These are phyloP conservation scores for Elsinoe necatrix DNA, from an alignment of 2,329 filamentous ascomycete species.

Conservation along the genomic window DNA sequence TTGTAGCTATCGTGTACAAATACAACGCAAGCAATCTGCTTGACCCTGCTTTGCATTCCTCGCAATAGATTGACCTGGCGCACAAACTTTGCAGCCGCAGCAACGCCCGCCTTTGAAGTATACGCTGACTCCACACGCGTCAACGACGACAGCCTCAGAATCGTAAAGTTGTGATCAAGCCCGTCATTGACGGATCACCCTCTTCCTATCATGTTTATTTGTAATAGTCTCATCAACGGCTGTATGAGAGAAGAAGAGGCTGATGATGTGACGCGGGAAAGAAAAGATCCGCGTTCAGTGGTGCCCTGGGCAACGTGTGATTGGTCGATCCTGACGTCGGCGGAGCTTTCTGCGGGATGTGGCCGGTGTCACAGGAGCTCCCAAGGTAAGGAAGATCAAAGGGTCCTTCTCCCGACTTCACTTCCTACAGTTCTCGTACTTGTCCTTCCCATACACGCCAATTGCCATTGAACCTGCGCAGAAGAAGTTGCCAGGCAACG, in stretches of 20 bases:
- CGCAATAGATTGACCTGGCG: not conserved
- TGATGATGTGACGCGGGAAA: not conserved
- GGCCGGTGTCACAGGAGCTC: not conserved
- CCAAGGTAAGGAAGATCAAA: not conserved
- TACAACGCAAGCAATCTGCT: not conserved
- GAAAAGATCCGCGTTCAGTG: not conserved
- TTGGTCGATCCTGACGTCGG: conserved; percentile 8
- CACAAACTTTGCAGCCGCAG: not conserved
- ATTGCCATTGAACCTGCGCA: not conserved
- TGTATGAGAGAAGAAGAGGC: conserved; percentile 11
- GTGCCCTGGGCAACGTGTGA: not conserved
- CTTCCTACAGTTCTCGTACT: not conserved
- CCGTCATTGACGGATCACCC: conserved; percentile 4
- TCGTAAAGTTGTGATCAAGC: conserved; percentile 6
- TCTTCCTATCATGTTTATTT: conserved; percentile 12
- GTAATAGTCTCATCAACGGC: conserved; percentile 7
- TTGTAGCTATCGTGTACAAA: not conserved
- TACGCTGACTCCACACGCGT: not conserved
- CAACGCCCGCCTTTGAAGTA: not conserved
- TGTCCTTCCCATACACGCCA: not conserved
- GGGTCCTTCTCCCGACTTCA: not conserved
- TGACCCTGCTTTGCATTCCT: not conserved
- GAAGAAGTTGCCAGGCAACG: not conserved
- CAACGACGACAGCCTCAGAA: conserved; percentile 13
- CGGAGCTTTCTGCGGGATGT: too few species aligned